phyloP scores from a whole-genome alignment of 2,329 filamentous ascomycete genomes.

The Basipetospora chlamydospora region DNA sequence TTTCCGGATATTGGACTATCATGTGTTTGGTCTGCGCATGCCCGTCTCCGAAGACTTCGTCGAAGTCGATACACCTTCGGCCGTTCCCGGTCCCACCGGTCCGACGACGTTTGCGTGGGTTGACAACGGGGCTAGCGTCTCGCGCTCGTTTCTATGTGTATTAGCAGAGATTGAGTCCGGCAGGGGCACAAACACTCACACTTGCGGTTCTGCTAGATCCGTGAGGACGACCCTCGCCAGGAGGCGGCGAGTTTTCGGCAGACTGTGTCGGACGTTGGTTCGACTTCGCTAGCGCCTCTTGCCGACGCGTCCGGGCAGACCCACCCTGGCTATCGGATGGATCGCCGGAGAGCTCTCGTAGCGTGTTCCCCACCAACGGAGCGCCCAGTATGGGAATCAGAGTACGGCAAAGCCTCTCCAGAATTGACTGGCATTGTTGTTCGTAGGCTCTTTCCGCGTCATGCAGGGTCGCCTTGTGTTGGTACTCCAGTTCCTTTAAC shows the following conservation, averaged over 20 bases:
- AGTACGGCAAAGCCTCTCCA: not conserved
- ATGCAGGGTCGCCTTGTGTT: not conserved
- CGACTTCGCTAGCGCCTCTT: too few species aligned
- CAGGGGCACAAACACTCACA: not conserved
- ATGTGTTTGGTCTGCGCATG: not conserved
- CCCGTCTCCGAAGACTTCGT: not conserved
- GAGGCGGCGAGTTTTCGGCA: not conserved
- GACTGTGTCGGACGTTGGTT: not conserved
- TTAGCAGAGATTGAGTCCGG: not conserved
- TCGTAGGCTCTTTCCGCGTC: not conserved
- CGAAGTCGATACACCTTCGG: not conserved
- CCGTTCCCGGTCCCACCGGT: too few species aligned
- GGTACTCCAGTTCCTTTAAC: conserved; percentile 20
- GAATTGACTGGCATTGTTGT: not conserved
- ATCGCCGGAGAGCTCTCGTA: not conserved
- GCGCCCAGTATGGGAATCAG: not conserved
- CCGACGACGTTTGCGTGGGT: not conserved
- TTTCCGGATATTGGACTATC: not conserved
- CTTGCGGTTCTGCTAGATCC: not conserved
- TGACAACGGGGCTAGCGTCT: not conserved
- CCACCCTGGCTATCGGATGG: not conserved
- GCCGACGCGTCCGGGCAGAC: not conserved
- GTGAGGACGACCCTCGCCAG: not conserved
- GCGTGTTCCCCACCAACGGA: not conserved
- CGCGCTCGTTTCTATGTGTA: not conserved